Percentiles rank a stretch among this genome's conserved stretches.
These are phyloP conservation scores for Galeopsis tetrahit DNA, from an alignment of 257 asterid genomes.

Conservation along the genomic window DNA sequence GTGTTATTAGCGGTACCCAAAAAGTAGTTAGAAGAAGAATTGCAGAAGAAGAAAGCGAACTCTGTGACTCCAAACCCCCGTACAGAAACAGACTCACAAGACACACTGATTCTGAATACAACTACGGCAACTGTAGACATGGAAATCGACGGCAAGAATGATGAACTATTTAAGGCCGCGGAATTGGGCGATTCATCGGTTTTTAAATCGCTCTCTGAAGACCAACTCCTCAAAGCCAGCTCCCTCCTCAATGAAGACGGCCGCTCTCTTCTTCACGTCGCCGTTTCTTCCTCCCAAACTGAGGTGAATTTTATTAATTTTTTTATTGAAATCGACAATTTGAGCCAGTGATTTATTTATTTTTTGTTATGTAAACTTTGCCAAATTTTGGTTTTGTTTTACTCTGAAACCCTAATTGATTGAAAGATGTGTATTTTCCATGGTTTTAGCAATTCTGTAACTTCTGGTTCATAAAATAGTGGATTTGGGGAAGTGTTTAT, in stretches of 20 bases:
- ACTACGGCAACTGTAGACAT: constrained; percentile 40
- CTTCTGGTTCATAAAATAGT: background rate
- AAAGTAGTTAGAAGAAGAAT: background rate
- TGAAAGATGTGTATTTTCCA: background rate
- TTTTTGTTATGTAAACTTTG: background rate
- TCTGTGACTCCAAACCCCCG: background rate
- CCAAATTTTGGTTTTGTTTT: background rate
- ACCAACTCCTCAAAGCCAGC: constrained; percentile 59
- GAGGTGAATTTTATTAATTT: constrained; percentile 50
- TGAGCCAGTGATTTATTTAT: background rate
- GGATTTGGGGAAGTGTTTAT: background rate
- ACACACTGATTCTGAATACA: constrained; percentile 19
- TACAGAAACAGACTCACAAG: constrained; percentile 10
- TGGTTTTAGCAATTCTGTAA: background rate
- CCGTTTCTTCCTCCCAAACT: constrained; percentile 65
- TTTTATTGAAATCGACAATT: background rate
- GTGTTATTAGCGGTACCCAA: too few relatives aligned
- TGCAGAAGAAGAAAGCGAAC: constrained; percentile 17
- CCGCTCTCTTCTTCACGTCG: constrained; percentile 92
- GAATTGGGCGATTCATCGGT: constrained; percentile 68
- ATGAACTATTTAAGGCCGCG: constrained; percentile 74
- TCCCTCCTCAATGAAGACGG: constrained; percentile 83
- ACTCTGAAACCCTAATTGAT: background rate
- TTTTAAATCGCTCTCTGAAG: constrained; percentile 64
- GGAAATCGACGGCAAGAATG: constrained; percentile 58